Conservation (phyloP, 345 rosid genomes). For the Eucalyptus marginata region DNA sequence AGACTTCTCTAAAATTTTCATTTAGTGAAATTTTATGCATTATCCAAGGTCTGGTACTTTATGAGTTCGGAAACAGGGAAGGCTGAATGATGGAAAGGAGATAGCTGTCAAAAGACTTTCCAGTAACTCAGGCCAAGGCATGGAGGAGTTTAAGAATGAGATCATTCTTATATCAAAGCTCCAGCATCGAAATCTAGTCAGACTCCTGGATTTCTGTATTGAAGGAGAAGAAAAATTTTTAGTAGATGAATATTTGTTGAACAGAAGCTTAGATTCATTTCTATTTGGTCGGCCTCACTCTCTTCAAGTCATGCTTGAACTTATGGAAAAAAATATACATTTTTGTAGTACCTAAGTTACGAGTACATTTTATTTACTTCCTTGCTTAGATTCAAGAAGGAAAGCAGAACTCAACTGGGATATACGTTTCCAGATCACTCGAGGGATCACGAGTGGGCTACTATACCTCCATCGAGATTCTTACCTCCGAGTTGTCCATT, state of each 20-base stretch:
- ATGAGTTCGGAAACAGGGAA: slow-evolving; percentile 18
- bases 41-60: neutral
- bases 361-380: neutral
- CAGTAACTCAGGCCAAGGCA: slow-evolving; percentile 42
- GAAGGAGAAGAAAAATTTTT: slow-evolving; percentile 40
- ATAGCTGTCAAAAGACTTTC: slow-evolving; percentile 57
- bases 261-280: neutral
- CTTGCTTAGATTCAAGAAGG: slow-evolving; percentile 2
- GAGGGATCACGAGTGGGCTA: slow-evolving; percentile 12
- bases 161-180: slow-evolving; percentile 36
- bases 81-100: slow-evolving; percentile 13
- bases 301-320: neutral
- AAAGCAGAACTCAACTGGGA: slow-evolving; percentile 4
- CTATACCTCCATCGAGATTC: slow-evolving; percentile 18
- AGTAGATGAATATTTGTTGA: slow-evolving; percentile 21
- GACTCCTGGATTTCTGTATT: slow-evolving; percentile 40
- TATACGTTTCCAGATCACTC: slow-evolving; percentile 5
- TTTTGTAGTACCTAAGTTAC: neutral
- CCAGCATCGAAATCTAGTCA: slow-evolving; percentile 51
- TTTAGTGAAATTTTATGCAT: neutral
- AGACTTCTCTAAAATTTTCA: neutral
- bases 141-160: slow-evolving; percentile 43
- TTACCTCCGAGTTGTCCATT: slow-evolving; percentile 11
- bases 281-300: neutral
- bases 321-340: neutral